A percentile compares a stretch with the other conserved stretches of the same genome.
phyloP scores from a whole-genome alignment of 2,329 filamentous ascomycete species.

The Ascochyta viciae-villosae region DNA sequence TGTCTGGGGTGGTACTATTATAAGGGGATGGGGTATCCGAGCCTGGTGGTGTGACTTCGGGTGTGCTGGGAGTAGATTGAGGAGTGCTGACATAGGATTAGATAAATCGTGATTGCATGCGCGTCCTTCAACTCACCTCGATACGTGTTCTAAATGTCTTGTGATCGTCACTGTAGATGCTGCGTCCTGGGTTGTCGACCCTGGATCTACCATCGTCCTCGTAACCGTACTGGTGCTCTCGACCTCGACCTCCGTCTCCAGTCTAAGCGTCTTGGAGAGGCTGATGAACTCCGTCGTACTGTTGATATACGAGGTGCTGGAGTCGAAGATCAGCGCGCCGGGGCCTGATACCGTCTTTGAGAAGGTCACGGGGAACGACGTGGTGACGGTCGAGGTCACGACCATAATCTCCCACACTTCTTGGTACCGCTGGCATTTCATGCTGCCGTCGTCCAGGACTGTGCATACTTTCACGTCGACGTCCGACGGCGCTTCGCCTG shows the following conservation, averaged over 20 bases:
- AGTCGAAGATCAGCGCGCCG: constrained; percentile 48
- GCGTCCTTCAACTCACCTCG: not conserved
- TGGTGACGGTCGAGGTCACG: constrained; percentile 48
- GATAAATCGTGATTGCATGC: not conserved
- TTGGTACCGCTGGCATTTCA: constrained; percentile 51
- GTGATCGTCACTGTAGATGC: constrained; percentile 1
- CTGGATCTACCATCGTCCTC: not conserved
- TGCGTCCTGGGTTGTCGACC: not conserved
- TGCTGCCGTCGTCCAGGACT: constrained; percentile 37
- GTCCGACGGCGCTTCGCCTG: constrained; percentile 47
- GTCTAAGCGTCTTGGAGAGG: constrained; percentile 48
- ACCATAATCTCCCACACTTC: constrained; percentile 53
- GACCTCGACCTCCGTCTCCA: constrained; percentile 46
- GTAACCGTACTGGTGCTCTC: constrained; percentile 40
- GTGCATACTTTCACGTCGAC: constrained; percentile 54
- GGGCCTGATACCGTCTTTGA: constrained; percentile 49
- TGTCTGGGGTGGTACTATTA: too few species aligned
- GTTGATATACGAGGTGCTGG: constrained; percentile 48
- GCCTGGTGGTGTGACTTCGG: not conserved
- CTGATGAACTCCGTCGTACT: constrained; percentile 49
- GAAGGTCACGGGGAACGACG: constrained; percentile 47
- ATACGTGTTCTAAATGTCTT: not conserved
- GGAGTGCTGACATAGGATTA: not conserved
- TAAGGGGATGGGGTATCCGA: too few species aligned
- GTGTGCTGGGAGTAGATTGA: not conserved